Evolutionary conservation across 1,139 yeast genomes (phyloP).

Genomic region (Suhomyces bribrorum): DNA sequence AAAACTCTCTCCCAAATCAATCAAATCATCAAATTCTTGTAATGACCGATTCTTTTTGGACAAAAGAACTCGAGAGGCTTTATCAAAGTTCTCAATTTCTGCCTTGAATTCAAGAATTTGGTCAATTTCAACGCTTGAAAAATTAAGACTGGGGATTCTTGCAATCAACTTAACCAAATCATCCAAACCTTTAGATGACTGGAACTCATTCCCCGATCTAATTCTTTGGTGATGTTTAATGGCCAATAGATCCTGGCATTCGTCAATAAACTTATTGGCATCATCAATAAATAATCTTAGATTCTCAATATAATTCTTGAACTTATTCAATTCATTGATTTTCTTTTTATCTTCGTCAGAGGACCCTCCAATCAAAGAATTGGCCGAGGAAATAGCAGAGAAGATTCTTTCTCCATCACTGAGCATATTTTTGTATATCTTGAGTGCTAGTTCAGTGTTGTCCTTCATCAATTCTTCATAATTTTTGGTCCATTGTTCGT

Average conservation of each 20-base stretch:
- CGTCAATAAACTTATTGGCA: slow-evolving; percentile 55
- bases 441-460: slow-evolving; percentile 49
- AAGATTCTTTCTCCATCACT: slow-evolving; percentile 59
- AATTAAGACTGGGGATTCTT: slow-evolving; percentile 50
- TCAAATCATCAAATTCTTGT: slow-evolving; percentile 48
- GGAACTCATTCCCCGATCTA: slow-evolving; percentile 24
- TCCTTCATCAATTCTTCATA: slow-evolving; percentile 44
- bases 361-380: slow-evolving; percentile 12
- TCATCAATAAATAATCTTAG: slow-evolving; percentile 45
- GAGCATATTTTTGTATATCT: slow-evolving; percentile 45
- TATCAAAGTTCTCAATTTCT: slow-evolving; percentile 57
- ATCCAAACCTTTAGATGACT: slow-evolving; percentile 21
- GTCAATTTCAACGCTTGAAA: slow-evolving; percentile 60
- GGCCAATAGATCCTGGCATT: slow-evolving; percentile 54
- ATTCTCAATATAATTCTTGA: slow-evolving; percentile 28
- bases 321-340: slow-evolving; percentile 17
- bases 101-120: slow-evolving; percentile 54
- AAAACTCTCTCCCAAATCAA: slow-evolving; percentile 57
- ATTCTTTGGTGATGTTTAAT: slow-evolving; percentile 54
- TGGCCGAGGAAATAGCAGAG: slow-evolving; percentile 31
- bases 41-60: slow-evolving; percentile 27
- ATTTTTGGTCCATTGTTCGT: slow-evolving; percentile 52
- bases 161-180: slow-evolving; percentile 39
- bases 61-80: slow-evolving; percentile 44
- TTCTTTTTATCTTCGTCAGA: slow-evolving; percentile 15